Base-by-base conservation (phyloP, 2,329 filamentous ascomycete species). In the Fusarium sp. region DNA sequence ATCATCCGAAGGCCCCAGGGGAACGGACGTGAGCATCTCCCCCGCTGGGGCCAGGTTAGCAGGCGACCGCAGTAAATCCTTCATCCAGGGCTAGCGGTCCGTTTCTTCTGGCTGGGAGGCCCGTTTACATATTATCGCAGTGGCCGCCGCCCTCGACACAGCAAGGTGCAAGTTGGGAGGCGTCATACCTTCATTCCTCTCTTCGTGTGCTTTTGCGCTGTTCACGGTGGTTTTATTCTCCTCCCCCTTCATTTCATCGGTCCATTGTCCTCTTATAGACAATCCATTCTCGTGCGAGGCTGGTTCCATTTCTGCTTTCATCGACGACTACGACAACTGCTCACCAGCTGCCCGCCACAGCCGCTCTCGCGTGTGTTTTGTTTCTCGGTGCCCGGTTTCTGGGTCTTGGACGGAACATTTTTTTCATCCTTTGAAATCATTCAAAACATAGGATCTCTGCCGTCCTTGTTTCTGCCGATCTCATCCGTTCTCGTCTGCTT, bases 101-200 rank as follows among this genome's bases (percentile, higher is more conserved):
- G 66, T 18, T 61, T 57, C 52, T 50, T 45, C 41, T 45, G 41
- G 41, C 52, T 35, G 54, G 32, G 45, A 10, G 30, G 16, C 32
- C 50, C 58, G 59, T 75, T 67, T 70, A 73, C 71, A 77, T 78
- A 78, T 77, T 78, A 78, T 78, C 75, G 74, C 66, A 50, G 71
- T 73, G 64, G 67, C 67, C 71, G 67, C 69, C 71, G 74, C 76
- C 72, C 76, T 62, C 61, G 58, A 58, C 41, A 41, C 50, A 43
- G 32, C 66, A 25, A 56, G 61, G 48, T 57, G 56, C 41, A 66
- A 66, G 56, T 43, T 54, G 56, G 35, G 64, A 54, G 56, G 65
- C 67, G 50, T 63, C 43, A 63, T 65, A 57, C 60, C 59, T 74
- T 67, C 70, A 76, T 76, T 76, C 70, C 73, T 76, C 59, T 48